phyloP scores from a whole-genome alignment of 1,139 yeast species.

The Scheffersomyces parashehatae region DNA sequence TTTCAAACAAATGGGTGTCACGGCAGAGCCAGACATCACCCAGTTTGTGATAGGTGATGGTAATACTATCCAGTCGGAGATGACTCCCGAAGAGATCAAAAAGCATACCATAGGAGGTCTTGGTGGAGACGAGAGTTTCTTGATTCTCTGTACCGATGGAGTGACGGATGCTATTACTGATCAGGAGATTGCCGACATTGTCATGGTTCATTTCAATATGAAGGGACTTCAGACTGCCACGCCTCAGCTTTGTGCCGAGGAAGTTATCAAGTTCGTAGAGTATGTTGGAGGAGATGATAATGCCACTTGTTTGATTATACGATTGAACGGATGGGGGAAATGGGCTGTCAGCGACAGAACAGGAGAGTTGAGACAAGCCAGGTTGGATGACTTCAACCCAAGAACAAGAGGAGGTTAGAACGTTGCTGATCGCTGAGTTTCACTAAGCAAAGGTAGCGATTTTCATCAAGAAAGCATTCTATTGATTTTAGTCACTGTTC shows the following conservation, averaged over 20 bases:
- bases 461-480: neutral
- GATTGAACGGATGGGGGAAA: constrained; percentile 88
- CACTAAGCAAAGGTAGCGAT: too few relatives aligned
- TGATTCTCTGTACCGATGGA: constrained; percentile 83
- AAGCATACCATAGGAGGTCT: constrained; percentile 49
- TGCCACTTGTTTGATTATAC: constrained; percentile 81
- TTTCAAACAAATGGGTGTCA: constrained; percentile 80
- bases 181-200: constrained; percentile 87
- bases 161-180: constrained; percentile 78
- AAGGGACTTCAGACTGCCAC: constrained; percentile 72
- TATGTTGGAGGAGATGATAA: constrained; percentile 93
- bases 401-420: constrained; percentile 27
- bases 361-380: constrained; percentile 74
- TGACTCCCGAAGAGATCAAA: constrained; percentile 39
- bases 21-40: constrained; percentile 88
- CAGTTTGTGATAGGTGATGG: constrained; percentile 64
- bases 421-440: neutral
- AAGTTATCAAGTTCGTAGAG: constrained; percentile 79
- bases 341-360: constrained; percentile 88
- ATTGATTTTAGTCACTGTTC: neutral
- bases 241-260: constrained; percentile 85
- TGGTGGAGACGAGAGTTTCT: constrained; percentile 81
- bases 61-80: constrained; percentile 31
- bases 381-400: constrained; percentile 54
- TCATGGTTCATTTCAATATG: constrained; percentile 68